phyloP scores from a whole-genome alignment of 176 grass and related monocot species.

The Oryza meridionalis region DNA sequence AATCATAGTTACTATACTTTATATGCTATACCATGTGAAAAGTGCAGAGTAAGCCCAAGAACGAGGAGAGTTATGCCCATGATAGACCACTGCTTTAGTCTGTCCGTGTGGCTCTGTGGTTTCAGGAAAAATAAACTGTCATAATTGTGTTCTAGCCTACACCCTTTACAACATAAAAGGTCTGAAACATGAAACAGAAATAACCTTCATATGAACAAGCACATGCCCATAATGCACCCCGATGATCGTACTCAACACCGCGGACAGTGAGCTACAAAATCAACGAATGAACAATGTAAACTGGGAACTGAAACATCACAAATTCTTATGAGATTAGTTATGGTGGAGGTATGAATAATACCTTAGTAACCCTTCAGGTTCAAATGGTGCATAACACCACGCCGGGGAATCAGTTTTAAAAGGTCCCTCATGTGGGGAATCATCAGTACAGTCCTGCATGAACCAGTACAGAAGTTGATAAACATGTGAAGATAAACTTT shows the following conservation, averaged over 20 bases:
- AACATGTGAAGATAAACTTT: constrained; percentile 7
- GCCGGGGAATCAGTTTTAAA: constrained; percentile 68
- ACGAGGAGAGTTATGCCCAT: constrained; percentile 69
- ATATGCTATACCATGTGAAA: constrained; percentile 68
- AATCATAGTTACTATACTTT: neutral
- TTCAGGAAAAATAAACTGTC: constrained; percentile 24
- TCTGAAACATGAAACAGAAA: neutral
- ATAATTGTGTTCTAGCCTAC: neutral
- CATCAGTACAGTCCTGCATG: constrained; percentile 80
- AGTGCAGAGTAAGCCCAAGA: constrained; percentile 80
- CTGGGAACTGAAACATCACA: neutral
- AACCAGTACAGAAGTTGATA: neutral
- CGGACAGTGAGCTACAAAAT: constrained; percentile 69
- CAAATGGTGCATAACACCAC: constrained; percentile 89
- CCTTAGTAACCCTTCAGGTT: constrained; percentile 93
- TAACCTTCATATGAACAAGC: constrained; percentile 86
- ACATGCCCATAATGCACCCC: constrained; percentile 88
- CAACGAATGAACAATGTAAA: neutral
- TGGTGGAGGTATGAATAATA: constrained; percentile 13
- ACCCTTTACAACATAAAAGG: neutral
- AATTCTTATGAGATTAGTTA: neutral
- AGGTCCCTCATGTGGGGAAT: constrained; percentile 76
- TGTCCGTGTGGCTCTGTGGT: constrained; percentile 59
- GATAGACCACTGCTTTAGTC: constrained; percentile 78
- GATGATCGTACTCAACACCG: constrained; percentile 82